Percentiles rank a stretch among this genome's conserved stretches.
Evolutionary conservation across 768 basidiomycete species (phyloP).

Genomic region (Nidularia pulvinata): DNA sequence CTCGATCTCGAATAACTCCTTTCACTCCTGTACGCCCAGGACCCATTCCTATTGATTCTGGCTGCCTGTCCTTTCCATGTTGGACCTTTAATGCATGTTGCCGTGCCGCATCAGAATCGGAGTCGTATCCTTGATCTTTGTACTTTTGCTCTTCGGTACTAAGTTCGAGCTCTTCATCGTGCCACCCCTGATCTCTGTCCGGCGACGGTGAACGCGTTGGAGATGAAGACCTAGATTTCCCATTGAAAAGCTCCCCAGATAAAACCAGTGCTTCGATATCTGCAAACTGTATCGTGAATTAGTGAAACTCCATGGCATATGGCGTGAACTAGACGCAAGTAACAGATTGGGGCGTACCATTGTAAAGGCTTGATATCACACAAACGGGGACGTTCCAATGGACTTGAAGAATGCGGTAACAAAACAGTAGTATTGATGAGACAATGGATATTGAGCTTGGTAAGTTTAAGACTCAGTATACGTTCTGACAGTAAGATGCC

Average conservation of each 20-base stretch:
- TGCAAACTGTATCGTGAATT: slow-evolving; percentile 15
- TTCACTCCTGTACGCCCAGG: slow-evolving; percentile 89
- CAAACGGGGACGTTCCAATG: no score
- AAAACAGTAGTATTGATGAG: no score
- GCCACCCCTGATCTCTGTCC: slow-evolving; percentile 47
- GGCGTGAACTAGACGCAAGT: no score
- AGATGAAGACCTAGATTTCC: slow-evolving; percentile 52
- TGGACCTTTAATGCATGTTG: slow-evolving; percentile 29
- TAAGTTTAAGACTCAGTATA: no score
- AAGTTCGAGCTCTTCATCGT: slow-evolving; percentile 41
- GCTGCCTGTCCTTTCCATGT: slow-evolving; percentile 19
- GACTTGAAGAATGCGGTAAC: no score
- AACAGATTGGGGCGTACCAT: no score
- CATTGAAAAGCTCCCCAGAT: slow-evolving; percentile 75
- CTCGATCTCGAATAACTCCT: slow-evolving; percentile 81
- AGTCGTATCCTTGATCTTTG: slow-evolving; percentile 37
- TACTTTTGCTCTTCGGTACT: slow-evolving; percentile 31
- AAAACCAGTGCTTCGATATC: slow-evolving; percentile 75
- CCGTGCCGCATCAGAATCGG: slow-evolving; percentile 39
- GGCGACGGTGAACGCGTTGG: slow-evolving; percentile 66
- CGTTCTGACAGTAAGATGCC: no score
- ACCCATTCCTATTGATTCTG: slow-evolving; percentile 79
- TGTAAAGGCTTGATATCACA: no score
- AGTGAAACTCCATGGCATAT: no score
- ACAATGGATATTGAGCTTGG: no score